Conservation (phyloP, 1,284 basidiomycete genomes). For the Malassezia obtusa region DNA sequence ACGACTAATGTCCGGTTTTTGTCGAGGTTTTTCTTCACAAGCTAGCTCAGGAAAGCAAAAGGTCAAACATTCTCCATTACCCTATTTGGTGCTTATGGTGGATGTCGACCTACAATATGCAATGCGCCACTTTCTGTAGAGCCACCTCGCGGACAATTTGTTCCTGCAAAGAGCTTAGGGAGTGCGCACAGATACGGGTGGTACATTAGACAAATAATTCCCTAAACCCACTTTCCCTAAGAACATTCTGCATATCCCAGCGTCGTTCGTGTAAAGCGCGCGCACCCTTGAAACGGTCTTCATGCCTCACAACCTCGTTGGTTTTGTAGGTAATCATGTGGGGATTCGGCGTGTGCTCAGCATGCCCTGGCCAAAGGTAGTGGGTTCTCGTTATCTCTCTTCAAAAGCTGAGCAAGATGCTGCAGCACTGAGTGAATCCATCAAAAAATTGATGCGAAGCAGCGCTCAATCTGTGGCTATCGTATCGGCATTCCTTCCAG, state of each 20-base stretch:
- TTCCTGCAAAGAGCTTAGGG: conserved; percentile 1
- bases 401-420: not conserved
- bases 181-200: conserved; percentile 20
- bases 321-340: not conserved
- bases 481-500: conserved; percentile 16
- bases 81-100: not conserved
- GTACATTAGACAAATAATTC: conserved; percentile 3
- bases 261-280: not conserved
- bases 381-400: not conserved
- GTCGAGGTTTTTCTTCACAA: too few relatives aligned
- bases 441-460: conserved; percentile 13
- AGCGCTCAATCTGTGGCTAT: conserved; percentile 22
- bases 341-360: not conserved
- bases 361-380: not conserved
- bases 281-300: not conserved
- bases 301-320: not conserved
- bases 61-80: not conserved
- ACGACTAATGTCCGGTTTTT: too few relatives aligned
- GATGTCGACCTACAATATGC: conserved; percentile 4
- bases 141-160: conserved; percentile 9
- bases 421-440: conserved; percentile 9
- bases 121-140: conserved; percentile 15
- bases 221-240: not conserved
- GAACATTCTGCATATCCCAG: not conserved
- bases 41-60: too few relatives aligned